phyloP scores from a whole-genome alignment of 2,329 filamentous ascomycete species.

The Elsinoe perseae region DNA sequence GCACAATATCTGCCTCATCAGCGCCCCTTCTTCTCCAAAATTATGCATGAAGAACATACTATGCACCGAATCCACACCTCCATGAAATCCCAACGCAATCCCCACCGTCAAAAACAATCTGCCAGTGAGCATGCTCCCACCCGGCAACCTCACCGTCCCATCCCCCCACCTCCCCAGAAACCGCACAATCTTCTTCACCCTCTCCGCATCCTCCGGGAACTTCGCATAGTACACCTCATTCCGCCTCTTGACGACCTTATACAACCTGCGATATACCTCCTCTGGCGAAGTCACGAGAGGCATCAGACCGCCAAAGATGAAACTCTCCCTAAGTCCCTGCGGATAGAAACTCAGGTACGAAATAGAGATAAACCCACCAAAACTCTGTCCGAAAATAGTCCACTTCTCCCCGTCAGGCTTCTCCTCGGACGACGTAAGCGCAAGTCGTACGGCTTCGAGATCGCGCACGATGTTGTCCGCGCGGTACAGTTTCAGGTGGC shows the following conservation, averaged over 20 bases:
- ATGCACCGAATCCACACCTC: slow-evolving; percentile 62
- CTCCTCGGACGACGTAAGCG: slow-evolving; percentile 62
- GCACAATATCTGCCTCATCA: slow-evolving; percentile 48
- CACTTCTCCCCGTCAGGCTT: slow-evolving; percentile 61
- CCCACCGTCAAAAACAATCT: slow-evolving; percentile 70
- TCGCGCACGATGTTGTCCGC: slow-evolving; percentile 87
- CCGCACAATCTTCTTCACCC: slow-evolving; percentile 58
- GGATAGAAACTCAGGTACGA: slow-evolving; percentile 79
- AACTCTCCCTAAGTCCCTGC: slow-evolving; percentile 69
- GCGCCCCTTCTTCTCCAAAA: neutral
- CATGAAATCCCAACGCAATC: slow-evolving; percentile 69
- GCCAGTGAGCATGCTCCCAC: slow-evolving; percentile 64
- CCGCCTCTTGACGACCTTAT: slow-evolving; percentile 58
- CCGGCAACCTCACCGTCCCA: slow-evolving; percentile 58
- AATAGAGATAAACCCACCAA: slow-evolving; percentile 77
- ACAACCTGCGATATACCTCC: slow-evolving; percentile 66
- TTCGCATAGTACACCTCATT: slow-evolving; percentile 77
- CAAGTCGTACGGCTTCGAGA: slow-evolving; percentile 74
- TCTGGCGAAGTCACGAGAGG: slow-evolving; percentile 65
- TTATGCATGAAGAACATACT: slow-evolving; percentile 29
- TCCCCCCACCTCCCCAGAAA: slow-evolving; percentile 52
- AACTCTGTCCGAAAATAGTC: slow-evolving; percentile 84
- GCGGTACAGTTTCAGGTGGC: slow-evolving; percentile 76
- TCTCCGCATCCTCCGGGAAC: slow-evolving; percentile 68
- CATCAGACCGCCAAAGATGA: slow-evolving; percentile 75